These are phyloP conservation scores for Fraxinus floribunda DNA, from an alignment of 305 asterid species.

Conservation along the genomic window DNA sequence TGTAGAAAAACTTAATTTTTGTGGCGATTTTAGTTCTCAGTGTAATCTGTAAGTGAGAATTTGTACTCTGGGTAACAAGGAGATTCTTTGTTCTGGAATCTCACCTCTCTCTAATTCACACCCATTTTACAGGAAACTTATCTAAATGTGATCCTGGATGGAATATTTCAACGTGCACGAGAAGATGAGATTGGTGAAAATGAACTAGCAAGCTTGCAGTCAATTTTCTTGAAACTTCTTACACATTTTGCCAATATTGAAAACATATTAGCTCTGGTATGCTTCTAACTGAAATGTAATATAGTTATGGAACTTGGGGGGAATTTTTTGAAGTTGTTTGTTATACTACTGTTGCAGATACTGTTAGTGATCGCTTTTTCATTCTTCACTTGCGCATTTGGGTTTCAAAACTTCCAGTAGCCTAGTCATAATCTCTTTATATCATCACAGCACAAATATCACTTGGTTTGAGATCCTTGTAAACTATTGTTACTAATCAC, in stretches of 20 bases:
- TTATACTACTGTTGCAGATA: conserved; percentile 1
- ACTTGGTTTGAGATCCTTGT: conserved; percentile 21
- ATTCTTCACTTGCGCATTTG: background rate
- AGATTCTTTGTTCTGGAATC: conserved; percentile 12
- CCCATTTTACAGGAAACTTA: conserved; percentile 48
- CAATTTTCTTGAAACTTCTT: conserved; percentile 62
- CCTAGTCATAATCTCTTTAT: conserved; percentile 6
- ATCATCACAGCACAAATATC: background rate
- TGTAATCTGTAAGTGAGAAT: conserved; percentile 1
- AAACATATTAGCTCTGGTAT: conserved; percentile 61
- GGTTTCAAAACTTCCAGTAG: background rate
- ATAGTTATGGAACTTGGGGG: background rate
- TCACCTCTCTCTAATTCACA: conserved; percentile 16
- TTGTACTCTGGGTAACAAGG: conserved; percentile 22
- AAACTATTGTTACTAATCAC: conserved; percentile 21
- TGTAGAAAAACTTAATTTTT: background rate
- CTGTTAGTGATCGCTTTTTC: conserved; percentile 4
- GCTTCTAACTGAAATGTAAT: conserved; percentile 28
- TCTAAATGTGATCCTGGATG: conserved; percentile 53
- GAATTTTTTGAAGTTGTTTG: conserved; percentile 11
- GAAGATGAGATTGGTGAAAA: conserved; percentile 51
- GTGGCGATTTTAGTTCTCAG: conserved; percentile 3
- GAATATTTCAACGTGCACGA: conserved; percentile 51
- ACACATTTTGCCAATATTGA: conserved; percentile 51
- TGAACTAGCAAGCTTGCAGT: conserved; percentile 60